Evolutionary conservation across 2,329 filamentous ascomycete species (phyloP), one percentile per base, ranked within the genome.

Genomic region (Colletotrichum cereale): DNA sequence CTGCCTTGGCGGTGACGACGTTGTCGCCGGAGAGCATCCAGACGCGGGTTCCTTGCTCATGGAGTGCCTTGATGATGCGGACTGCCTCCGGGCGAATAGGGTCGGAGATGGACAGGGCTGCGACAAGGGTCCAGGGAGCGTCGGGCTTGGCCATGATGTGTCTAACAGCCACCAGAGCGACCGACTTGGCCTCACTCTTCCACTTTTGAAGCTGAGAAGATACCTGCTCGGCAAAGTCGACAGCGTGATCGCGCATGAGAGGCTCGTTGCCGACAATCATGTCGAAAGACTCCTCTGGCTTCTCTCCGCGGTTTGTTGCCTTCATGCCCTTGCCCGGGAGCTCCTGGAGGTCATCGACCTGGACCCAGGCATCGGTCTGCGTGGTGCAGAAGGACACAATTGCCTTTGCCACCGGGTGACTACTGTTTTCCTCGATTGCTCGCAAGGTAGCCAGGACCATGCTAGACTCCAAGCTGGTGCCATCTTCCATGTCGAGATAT

Each of bases 21-120:
- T 97, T 97, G 83, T 98, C 95, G 38, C 95, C 95, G 0, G 94
- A 97, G 47, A 97, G 90, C 94, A 98, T 97, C 90, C 92, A 97
- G 5, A 97, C 92, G 40, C 91, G 88, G 57, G 93, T 91, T 26
- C 92, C 90, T 21, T 88, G 88, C 5, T 86, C 81, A 53, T 89
- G 87, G 0, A 97, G 88, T 1, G 90, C 86, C 8, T 82, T 80
- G 69, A 97, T 87, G 24, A 96, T 90, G 10, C 83, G 77, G 1
- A 83, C 81, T 0, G 94, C 91, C 80, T 97, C 93, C 0, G 89
- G 87, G 2, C 95, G 92, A 73, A 97, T 88, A 1, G 93, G 90
- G 75, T 98, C 95, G 0, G 95, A 91, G 60, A 96, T 91, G 57
- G 94, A 90, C 74, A 97, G 90, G 14, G 91, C 86, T 0, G 91